Evolutionary conservation across 345 rosid species (phyloP).

Genomic region (Gossypioides kirkii): DNA sequence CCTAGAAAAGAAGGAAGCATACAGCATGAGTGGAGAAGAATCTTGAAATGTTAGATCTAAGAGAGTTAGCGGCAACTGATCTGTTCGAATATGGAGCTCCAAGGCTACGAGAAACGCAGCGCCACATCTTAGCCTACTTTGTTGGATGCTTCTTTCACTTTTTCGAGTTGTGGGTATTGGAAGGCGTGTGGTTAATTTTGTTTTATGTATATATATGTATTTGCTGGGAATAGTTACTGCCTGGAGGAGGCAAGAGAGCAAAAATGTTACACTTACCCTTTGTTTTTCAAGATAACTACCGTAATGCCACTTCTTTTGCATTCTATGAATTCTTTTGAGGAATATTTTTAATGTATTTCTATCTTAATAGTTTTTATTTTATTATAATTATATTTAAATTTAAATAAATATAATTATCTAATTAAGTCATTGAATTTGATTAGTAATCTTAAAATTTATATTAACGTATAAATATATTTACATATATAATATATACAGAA

Average conservation of each 20-base stretch:
- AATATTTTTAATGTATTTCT: too few relatives aligned
- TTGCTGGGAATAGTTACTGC: background rate
- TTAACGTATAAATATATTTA: too few relatives aligned
- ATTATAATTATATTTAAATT: too few relatives aligned
- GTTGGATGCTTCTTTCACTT: background rate
- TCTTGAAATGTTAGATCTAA: constrained; percentile 70
- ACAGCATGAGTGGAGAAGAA: constrained; percentile 69
- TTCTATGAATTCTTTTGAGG: background rate
- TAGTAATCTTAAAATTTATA: too few relatives aligned
- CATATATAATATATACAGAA: too few relatives aligned
- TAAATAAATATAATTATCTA: too few relatives aligned
- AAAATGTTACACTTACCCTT: background rate
- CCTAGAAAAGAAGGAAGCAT: constrained; percentile 23
- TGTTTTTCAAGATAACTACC: background rate
- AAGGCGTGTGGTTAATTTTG: background rate
- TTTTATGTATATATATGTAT: background rate
- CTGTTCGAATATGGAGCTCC: constrained; percentile 48
- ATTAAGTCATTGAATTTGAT: too few relatives aligned
- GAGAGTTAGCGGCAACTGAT: constrained; percentile 36
- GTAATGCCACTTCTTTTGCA: background rate
- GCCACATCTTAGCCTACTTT: constrained; percentile 59
- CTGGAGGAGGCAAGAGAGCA: background rate
- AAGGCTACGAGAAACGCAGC: constrained; percentile 91
- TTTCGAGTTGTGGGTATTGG: background rate
- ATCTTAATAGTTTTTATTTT: too few relatives aligned